Conservation (phyloP, 768 basidiomycete species). For the Lyophyllum decastes region DNA sequence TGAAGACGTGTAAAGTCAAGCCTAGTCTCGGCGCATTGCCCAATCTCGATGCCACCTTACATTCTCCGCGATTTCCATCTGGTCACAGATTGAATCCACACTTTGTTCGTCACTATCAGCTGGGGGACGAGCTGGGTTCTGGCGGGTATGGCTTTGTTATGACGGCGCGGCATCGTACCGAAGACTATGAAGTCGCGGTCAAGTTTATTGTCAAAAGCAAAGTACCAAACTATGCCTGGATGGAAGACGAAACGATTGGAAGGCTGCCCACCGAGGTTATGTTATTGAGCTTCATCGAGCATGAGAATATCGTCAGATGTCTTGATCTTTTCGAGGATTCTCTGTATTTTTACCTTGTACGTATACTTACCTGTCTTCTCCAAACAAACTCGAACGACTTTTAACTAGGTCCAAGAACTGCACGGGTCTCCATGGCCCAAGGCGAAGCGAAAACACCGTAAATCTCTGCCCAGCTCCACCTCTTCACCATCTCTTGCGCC, state of each 20-base stretch:
- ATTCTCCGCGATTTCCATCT: conserved; percentile 52
- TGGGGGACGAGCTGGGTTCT: conserved; percentile 80
- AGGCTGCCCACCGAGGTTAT: conserved; percentile 81
- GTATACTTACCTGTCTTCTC: conserved; percentile 24
- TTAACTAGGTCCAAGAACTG: conserved; percentile 78
- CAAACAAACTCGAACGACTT: conserved; percentile 1
- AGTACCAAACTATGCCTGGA: conserved; percentile 60
- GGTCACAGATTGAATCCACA: conserved; percentile 60
- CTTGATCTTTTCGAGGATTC: conserved; percentile 84
- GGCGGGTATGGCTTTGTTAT: conserved; percentile 97
- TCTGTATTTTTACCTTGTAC: conserved; percentile 84
- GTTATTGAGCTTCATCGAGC: conserved; percentile 70
- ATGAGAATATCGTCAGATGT: conserved; percentile 82
- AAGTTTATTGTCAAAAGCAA: conserved; percentile 92
- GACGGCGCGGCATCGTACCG: conserved; percentile 67
- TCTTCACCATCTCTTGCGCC: conserved; percentile 28
- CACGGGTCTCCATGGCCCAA: conserved; percentile 90
- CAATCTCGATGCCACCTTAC: conserved; percentile 32
- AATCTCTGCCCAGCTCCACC: conserved; percentile 21
- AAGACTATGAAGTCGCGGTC: conserved; percentile 78
- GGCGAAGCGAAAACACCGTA: conserved; percentile 28
- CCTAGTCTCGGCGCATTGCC: conserved; percentile 18
- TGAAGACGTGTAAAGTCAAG: conserved; percentile 3
- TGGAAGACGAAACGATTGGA: conserved; percentile 60
- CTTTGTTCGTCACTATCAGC: conserved; percentile 61